phyloP scores from a whole-genome alignment of 192 early-diverging fungal species.

The Obelidium mucronatum region DNA sequence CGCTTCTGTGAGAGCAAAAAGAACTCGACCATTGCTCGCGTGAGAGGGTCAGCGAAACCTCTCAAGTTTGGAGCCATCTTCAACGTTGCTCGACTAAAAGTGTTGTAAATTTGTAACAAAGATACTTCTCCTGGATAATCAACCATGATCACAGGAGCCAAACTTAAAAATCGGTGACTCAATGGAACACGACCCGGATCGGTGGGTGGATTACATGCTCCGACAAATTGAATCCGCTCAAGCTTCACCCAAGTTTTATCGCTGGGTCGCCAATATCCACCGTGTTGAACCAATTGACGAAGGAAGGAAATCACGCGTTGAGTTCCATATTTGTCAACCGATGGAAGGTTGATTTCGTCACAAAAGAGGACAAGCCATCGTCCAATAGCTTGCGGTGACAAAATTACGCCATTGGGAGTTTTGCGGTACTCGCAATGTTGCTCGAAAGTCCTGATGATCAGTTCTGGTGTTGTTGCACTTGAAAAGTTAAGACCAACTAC shows the following conservation, averaged over 20 bases:
- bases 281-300: constrained; percentile 92
- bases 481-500: constrained; percentile 99
- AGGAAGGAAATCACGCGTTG: constrained; percentile 98
- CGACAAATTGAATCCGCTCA: constrained; percentile 98
- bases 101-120: constrained; percentile 94
- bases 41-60: constrained; percentile 90
- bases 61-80: constrained; percentile 91
- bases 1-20: constrained; percentile 87
- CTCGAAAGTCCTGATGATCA: constrained; percentile 95
- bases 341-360: constrained; percentile 99
- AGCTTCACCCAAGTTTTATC: constrained; percentile 95
- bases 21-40: constrained; percentile 97
- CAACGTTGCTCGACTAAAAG: constrained; percentile 90
- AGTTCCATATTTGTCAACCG: constrained; percentile 95
- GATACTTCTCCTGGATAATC: constrained; percentile 96
- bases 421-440: constrained; percentile 98
- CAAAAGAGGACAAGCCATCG: constrained; percentile 99
- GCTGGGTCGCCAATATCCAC: constrained; percentile 94
- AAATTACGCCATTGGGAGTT: constrained; percentile 87
- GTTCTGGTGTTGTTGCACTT: constrained; percentile 94
- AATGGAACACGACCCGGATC: constrained; percentile 98
- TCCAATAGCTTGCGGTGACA: constrained; percentile 83
- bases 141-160: constrained; percentile 96
- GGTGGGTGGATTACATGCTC: constrained; percentile 99
- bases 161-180: constrained; percentile 94